Evolutionary conservation across 441 rosid species (phyloP), one percentile per base, ranked within the genome.

Genomic region (Eruca vesicaria): DNA sequence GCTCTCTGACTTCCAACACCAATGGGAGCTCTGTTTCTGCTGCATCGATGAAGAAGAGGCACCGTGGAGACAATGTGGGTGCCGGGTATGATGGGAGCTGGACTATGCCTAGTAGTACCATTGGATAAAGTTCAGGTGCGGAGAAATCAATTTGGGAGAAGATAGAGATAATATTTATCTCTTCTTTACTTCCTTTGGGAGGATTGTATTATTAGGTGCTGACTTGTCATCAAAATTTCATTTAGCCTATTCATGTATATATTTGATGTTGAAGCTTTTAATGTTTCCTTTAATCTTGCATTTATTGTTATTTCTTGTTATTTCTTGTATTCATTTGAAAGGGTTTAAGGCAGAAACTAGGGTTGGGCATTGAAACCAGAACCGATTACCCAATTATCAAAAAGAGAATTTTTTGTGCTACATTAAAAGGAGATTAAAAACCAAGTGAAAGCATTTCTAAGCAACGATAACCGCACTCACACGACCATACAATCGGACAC

Each of bases 11-110:
- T 71, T 88, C 97, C 12, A 6, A 50, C 72, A 75, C 79, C 0
- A 79, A 70, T 16, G 89, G 86, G 41, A 88, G 89, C 81, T 90
- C 90, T 1, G 78, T 87, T 41, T 84, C 85, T 26, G 76, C 82
- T 71, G 82, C 58, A 82, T 82, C 76, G 50, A 59, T 84, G 85
- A 94, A 90, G 90, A 92, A 90, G 80, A 88, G 97, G 79, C 75
- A 88, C 61, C 84, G 91, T 76, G 82, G 84, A 65, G 89, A 86
- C 65, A 87, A 80, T 61, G 80, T 67, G 35, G 84, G 87, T 61
- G 80, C 64, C 35, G 85, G 87, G 80, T 90, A 86, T 77, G 92
- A 87, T 84, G 86, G 77, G 29, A 92, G 85, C 66, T 95, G 99
- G 99, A 81, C 79, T 80, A 84, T 90, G 93, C 86, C 86, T 59